Evolutionary conservation across 108 stramenopile species (phyloP), one percentile per base, ranked within the genome.

Genomic region (Cylindrotheca closterium): DNA sequence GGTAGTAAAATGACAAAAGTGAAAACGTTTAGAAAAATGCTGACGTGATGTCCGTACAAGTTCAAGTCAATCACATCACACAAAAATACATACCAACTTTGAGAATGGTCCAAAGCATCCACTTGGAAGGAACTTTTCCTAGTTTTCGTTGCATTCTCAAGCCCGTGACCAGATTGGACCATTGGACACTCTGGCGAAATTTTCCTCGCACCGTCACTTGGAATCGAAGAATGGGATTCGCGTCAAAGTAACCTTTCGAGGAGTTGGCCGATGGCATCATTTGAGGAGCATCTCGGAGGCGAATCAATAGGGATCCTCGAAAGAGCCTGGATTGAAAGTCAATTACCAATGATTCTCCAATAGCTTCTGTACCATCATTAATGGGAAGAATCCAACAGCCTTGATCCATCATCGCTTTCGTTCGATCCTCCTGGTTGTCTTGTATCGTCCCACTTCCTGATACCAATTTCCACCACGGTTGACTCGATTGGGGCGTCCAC

Each of bases 291-390:
- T 60, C 42, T 47, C 70, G 75, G 18, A 87, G 74, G 18, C 86
- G 74, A 55, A 87, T 37, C 28, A 82, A 50, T 4, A 72, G 46
- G 1, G 80, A 80, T 30, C 86, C 86, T 24, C 79, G 63, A 47
- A 87, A 87, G 26, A 65, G 42, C 26, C 68, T 66, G 3, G 73
- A 71, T 69, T 87, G 81, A 78, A 87, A 87, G 51, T 87, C 85
- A 25, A 83, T 58, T 4, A 86, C 81, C 49, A 82, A 30, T 42
- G 79, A 78, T 19, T 72, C 58, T 50, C 85, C 85, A 17, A 49
- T 27, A 17, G 59, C 47, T 45, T 86, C 85, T 15, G 23, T 55
- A 15, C 85, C 85, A 72, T 65, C 70, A 45, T 86, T 86, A 29
- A 86, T 75, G 4, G 85, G 85, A 10, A 85, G 53, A 30, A 74